Evolutionary conservation across 2,329 filamentous ascomycete species (phyloP).

Genomic region (Verticillium longisporum): DNA sequence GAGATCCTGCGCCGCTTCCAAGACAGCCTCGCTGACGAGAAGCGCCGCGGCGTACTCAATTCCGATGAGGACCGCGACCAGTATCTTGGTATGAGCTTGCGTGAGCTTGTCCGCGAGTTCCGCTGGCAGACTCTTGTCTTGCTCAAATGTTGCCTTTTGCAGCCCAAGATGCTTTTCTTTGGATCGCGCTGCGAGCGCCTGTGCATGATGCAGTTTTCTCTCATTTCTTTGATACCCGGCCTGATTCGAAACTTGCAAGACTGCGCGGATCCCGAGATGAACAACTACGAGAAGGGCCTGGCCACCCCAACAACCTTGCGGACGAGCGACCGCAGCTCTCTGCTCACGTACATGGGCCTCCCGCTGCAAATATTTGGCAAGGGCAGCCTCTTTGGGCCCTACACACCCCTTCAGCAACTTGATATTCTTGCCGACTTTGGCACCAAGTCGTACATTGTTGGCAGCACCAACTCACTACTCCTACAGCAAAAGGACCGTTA

Average conservation of each 20-base stretch:
- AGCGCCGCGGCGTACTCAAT: conserved; percentile 46
- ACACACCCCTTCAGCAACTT: conserved; percentile 92
- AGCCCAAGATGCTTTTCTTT: conserved; percentile 99
- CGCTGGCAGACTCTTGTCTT: conserved; percentile 90
- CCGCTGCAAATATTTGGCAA: conserved; percentile 94
- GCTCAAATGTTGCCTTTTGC: conserved; percentile 86
- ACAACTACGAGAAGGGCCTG: conserved; percentile 70
- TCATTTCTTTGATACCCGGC: conserved; percentile 91
- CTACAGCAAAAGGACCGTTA: conserved; percentile 93
- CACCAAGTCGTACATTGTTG: conserved; percentile 95
- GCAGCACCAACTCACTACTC: conserved; percentile 90
- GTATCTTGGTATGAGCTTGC: conserved; percentile 79
- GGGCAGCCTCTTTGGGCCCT: conserved; percentile 92
- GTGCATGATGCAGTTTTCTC: conserved; percentile 97
- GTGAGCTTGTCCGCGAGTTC: conserved; percentile 90
- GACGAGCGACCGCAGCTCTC: conserved; percentile 84
- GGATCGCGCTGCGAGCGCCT: conserved; percentile 91
- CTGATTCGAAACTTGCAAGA: conserved; percentile 89
- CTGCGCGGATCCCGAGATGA: conserved; percentile 87
- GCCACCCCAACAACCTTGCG: conserved; percentile 76
- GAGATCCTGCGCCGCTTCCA: conserved; percentile 90
- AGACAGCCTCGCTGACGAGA: conserved; percentile 71
- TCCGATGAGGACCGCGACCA: conserved; percentile 74
- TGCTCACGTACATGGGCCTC: conserved; percentile 89
- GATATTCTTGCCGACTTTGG: conserved; percentile 88